phyloP scores from a whole-genome alignment of 192 early-diverging fungal species.

The Gigaspora rosea region DNA sequence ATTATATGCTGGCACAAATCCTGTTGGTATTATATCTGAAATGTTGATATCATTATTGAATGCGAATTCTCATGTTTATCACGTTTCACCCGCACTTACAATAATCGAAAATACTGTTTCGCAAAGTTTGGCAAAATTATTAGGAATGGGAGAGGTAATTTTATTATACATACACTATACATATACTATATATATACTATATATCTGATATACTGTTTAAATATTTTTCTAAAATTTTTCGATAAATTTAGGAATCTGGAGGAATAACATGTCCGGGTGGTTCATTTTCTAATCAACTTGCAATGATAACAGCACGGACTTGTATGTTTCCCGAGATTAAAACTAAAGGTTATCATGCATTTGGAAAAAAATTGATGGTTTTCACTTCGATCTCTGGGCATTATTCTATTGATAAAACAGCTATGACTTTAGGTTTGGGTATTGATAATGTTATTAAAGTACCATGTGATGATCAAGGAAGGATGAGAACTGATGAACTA shows the following conservation, averaged over 20 bases:
- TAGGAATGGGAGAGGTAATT: slow-evolving; percentile 48
- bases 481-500: slow-evolving; percentile 60
- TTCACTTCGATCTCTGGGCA: slow-evolving; percentile 76
- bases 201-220: neutral
- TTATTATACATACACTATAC: no score
- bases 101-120: slow-evolving; percentile 70
- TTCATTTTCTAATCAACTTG: slow-evolving; percentile 73
- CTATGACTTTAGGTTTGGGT: slow-evolving; percentile 71
- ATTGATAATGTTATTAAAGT: slow-evolving; percentile 67
- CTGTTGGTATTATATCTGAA: slow-evolving; percentile 74
- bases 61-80: slow-evolving; percentile 78
- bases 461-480: slow-evolving; percentile 59
- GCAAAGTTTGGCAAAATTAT: slow-evolving; percentile 43
- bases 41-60: slow-evolving; percentile 70
- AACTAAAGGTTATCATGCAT: slow-evolving; percentile 50
- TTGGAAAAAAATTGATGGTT: slow-evolving; percentile 50
- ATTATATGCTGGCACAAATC: slow-evolving; percentile 74
- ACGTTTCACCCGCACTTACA: slow-evolving; percentile 69
- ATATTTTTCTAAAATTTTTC: slow-evolving; percentile 1
- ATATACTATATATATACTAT: neutral
- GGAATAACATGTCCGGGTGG: slow-evolving; percentile 78
- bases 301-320: slow-evolving; percentile 76
- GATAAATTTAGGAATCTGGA: slow-evolving; percentile 44
- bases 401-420: slow-evolving; percentile 76
- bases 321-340: slow-evolving; percentile 63